Evolutionary conservation across 352 stramenopile species (phyloP).

Genomic region (Phytophthora gonapodyides): DNA sequence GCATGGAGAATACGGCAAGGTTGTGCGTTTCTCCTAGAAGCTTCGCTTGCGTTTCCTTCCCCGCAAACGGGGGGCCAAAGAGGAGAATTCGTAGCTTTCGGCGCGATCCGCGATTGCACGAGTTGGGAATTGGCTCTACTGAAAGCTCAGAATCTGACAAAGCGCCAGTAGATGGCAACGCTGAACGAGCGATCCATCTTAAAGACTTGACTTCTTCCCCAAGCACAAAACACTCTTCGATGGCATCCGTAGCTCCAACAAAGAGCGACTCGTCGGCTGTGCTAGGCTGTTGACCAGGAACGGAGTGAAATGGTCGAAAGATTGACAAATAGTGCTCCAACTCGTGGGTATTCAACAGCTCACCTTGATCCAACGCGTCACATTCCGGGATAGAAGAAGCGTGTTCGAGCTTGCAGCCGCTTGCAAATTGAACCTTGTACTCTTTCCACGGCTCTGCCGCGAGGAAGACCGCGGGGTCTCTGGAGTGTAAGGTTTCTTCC

Average conservation of each 20-base stretch:
- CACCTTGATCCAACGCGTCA: slow-evolving; percentile 9
- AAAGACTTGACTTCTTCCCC: slow-evolving; percentile 71
- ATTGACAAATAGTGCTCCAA: slow-evolving; percentile 51
- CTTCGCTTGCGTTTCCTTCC: slow-evolving; percentile 58
- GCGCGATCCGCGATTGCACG: neutral
- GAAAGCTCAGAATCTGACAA: slow-evolving; percentile 1
- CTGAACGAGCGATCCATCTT: slow-evolving; percentile 49
- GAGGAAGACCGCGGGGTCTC: slow-evolving; percentile 48
- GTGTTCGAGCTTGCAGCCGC: slow-evolving; percentile 13
- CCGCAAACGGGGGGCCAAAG: slow-evolving; percentile 63
- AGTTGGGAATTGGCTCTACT: neutral
- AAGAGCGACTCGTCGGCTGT: slow-evolving; percentile 48
- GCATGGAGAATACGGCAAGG: slow-evolving; percentile 54
- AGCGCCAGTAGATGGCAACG: neutral
- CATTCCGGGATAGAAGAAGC: neutral
- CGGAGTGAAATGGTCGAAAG: slow-evolving; percentile 32
- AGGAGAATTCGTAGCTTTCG: slow-evolving; percentile 58
- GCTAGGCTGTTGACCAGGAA: slow-evolving; percentile 25
- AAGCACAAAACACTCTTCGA: slow-evolving; percentile 56
- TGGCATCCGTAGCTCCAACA: slow-evolving; percentile 39
- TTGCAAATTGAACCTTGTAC: slow-evolving; percentile 54
- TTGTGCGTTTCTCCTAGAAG: slow-evolving; percentile 58
- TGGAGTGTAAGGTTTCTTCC: slow-evolving; percentile 49
- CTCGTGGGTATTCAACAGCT: slow-evolving; percentile 40
- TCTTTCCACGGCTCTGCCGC: slow-evolving; percentile 54